Percentiles rank a stretch among this genome's conserved stretches.
Conservation (phyloP, 177 flowering plant species). For the Vitis hybrid region DNA sequence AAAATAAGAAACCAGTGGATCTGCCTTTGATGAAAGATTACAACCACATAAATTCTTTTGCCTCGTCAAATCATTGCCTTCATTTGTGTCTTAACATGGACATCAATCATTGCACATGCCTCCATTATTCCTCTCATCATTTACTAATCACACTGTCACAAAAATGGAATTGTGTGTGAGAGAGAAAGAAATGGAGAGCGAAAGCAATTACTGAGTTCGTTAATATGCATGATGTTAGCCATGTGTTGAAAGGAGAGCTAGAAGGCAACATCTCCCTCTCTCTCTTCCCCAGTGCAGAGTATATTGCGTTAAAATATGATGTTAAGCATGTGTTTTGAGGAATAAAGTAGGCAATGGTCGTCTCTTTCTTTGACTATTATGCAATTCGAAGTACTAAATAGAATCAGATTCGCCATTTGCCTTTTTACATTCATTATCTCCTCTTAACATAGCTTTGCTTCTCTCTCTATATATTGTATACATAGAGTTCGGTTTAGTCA, state of each 20-base stretch:
- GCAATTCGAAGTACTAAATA: constrained; percentile 5
- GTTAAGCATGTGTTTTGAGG: constrained; percentile 39
- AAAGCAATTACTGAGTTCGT: constrained; percentile 1
- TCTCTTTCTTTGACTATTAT: constrained; percentile 12
- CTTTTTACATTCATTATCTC: background rate
- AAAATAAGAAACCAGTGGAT: background rate
- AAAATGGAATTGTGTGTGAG: background rate
- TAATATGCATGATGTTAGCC: constrained; percentile 25
- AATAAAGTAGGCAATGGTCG: constrained; percentile 25
- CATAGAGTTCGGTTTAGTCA: no score
- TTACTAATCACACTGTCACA: background rate
- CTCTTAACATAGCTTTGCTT: background rate
- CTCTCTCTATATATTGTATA: background rate
- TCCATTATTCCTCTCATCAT: constrained; percentile 10
- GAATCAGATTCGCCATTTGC: constrained; percentile 16
- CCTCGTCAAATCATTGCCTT: constrained; percentile 22
- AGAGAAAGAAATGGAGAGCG: background rate
- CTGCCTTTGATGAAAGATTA: constrained; percentile 1
- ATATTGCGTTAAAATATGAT: constrained; percentile 12
- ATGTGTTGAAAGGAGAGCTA: constrained; percentile 30
- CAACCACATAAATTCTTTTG: constrained; percentile 16
- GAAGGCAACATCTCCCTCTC: constrained; percentile 6
- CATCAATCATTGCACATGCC: constrained; percentile 33
- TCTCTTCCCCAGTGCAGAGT: constrained; percentile 4
- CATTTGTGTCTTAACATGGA: constrained; percentile 11